These are phyloP conservation scores for Tulasnella sp. DNA, from an alignment of 768 basidiomycete genomes.

Conservation along the genomic window DNA sequence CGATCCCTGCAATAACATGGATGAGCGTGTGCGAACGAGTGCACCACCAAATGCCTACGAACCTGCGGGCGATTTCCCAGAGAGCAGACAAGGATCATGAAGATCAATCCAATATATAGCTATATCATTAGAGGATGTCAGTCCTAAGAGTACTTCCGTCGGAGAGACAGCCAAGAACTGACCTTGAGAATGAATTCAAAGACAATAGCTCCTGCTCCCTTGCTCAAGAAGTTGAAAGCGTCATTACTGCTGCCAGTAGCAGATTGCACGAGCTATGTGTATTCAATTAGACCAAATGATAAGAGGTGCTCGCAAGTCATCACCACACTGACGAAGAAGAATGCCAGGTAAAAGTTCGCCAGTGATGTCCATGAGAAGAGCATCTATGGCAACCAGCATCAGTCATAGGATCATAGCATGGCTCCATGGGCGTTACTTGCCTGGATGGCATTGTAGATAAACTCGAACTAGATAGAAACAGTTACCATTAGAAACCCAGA, in stretches of 20 bases:
- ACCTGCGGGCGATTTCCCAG: constrained; percentile 74
- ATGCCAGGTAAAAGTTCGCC: constrained; percentile 88
- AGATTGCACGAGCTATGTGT: constrained; percentile 59
- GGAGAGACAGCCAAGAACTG: too few relatives aligned
- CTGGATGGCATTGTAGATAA: constrained; percentile 72
- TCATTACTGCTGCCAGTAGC: constrained; percentile 49
- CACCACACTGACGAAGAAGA: constrained; percentile 43
- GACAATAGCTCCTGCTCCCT: constrained; percentile 55
- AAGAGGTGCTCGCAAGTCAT: neutral
- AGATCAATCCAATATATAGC: constrained; percentile 76
- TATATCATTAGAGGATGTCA: constrained; percentile 22
- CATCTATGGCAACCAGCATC: constrained; percentile 37
- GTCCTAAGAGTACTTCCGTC: neutral
- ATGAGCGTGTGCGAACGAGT: neutral
- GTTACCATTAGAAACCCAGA: neutral
- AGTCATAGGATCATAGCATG: constrained; percentile 25
- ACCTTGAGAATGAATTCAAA: constrained; percentile 68
- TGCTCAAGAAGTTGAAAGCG: constrained; percentile 73
- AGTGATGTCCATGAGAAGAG: constrained; percentile 90
- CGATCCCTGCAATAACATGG: constrained; percentile 39
- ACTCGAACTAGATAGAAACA: constrained; percentile 49
- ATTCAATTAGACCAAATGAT: constrained; percentile 3
- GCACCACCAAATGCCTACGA: neutral
- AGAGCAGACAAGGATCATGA: constrained; percentile 73
- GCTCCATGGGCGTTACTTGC: constrained; percentile 18